A percentile compares a stretch with the other conserved stretches of the same genome.
Evolutionary conservation across 768 basidiomycete genomes (phyloP).

Genomic region (Psilocybe tampanensis): DNA sequence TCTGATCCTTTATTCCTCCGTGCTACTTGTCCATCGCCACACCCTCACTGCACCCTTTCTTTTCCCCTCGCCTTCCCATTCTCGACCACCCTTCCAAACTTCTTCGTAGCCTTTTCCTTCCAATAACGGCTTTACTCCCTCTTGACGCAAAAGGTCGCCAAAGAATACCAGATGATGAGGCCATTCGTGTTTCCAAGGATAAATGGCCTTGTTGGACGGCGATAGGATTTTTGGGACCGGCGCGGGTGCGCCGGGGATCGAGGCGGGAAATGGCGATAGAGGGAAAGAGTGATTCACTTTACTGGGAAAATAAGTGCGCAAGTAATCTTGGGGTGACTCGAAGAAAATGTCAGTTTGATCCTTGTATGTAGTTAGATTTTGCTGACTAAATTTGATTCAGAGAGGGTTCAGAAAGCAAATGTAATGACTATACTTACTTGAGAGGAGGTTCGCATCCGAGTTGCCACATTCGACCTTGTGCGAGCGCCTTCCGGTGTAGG

Average conservation of each 20-base stretch:
- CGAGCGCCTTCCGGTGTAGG: slow-evolving; percentile 72
- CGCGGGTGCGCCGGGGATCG: slow-evolving; percentile 32
- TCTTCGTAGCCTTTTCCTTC: slow-evolving; percentile 61
- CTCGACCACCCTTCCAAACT: slow-evolving; percentile 63
- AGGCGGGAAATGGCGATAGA: slow-evolving; percentile 52
- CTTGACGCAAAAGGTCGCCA: slow-evolving; percentile 65
- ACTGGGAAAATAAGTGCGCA: slow-evolving; percentile 67
- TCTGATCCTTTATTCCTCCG: not conserved
- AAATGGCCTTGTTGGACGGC: slow-evolving; percentile 18
- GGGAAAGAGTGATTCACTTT: slow-evolving; percentile 67
- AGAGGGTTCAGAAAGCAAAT: not conserved
- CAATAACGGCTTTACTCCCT: slow-evolving; percentile 51
- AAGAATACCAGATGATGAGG: slow-evolving; percentile 85
- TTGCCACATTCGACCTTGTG: slow-evolving; percentile 70
- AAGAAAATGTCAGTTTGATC: slow-evolving; percentile 90
- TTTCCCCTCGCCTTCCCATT: slow-evolving; percentile 76
- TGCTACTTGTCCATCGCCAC: slow-evolving; percentile 53
- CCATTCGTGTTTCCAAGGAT: slow-evolving; percentile 75
- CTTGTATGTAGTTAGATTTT: slow-evolving; percentile 57
- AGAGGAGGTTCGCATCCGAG: slow-evolving; percentile 94
- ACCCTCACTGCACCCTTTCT: slow-evolving; percentile 71
- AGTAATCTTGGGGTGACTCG: slow-evolving; percentile 64
- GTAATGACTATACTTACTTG: slow-evolving; percentile 49
- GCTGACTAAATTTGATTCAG: slow-evolving; percentile 36
- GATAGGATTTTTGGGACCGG: slow-evolving; percentile 34